Base-by-base conservation (phyloP, 106 monocot genomes). In the Allium cepa region DNA sequence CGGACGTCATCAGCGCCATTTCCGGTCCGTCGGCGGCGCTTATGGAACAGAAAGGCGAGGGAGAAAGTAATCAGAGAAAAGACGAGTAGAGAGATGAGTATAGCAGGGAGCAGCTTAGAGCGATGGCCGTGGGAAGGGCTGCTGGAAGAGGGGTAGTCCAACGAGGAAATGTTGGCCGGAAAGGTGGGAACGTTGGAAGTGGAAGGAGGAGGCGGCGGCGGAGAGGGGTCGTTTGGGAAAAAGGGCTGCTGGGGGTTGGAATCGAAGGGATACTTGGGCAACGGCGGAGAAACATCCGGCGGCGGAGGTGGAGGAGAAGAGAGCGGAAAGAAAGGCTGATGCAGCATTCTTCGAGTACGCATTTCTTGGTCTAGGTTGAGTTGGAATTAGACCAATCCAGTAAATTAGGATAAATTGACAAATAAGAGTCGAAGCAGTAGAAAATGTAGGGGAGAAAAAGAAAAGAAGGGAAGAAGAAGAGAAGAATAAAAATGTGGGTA, bases 291-390 rank as follows among this genome's bases (percentile, higher is more conserved):
- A 9, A 68, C 60, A 1, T 67, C 48, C 0, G 59, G 56, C 0
- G 74, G 49, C 22, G 56, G 76, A 53, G 57, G 11, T 3, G 72
- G 63, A 52, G 53, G 51, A 10, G 63, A 59, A 63, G 68, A 22
- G 7, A 52, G 51, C 0, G 70, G 70, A 59, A 71, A 74, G 70
- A 78, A 62, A n/a, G 84, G 77, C 11, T 66, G 56, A 28, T 84
- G 84, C 51, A 79, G 84, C n/a, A 70, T 60, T 53, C 79, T 79
- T 9, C 84, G 53, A 66, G 57, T 73, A 62, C 60, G 70, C 16
- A 26, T 70, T 8, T 55, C 53, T 12, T 1, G 53, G 53, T 55
- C 53, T 0, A 55, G 15, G 15, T 55, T 11, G 11, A 3, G 53
- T 11, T 12, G 53, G 53, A 15, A 55, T 55, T 12, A 15, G 13